Evolutionary conservation across 176 grass and related monocot genomes (phyloP).

Genomic region (Aegilops sharonensis): DNA sequence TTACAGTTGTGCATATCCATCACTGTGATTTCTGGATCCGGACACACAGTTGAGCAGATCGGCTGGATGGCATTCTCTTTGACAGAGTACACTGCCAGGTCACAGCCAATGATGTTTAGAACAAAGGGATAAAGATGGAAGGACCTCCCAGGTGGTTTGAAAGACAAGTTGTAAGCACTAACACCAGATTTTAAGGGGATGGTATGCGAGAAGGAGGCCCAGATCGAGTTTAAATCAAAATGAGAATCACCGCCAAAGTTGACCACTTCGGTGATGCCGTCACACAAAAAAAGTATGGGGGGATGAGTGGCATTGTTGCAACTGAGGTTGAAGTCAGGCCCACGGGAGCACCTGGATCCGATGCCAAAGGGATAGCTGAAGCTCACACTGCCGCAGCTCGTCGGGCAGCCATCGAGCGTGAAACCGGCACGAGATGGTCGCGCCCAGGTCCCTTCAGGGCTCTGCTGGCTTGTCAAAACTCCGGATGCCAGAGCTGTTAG

Average conservation of each 20-base stretch:
- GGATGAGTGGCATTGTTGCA: not conserved
- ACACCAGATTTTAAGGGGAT: not conserved
- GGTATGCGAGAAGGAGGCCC: not conserved
- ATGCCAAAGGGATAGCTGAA: conserved; percentile 1
- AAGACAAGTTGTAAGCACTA: not conserved
- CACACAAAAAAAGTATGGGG: not conserved
- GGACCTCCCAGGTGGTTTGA: not conserved
- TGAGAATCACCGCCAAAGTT: not conserved
- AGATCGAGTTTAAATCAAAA: not conserved
- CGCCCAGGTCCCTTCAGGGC: not conserved
- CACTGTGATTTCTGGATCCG: not conserved
- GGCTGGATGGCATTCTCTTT: not conserved
- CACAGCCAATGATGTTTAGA: not conserved
- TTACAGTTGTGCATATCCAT: not conserved
- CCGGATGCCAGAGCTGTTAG: not conserved
- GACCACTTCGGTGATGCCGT: not conserved
- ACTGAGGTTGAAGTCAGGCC: not conserved
- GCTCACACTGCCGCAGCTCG: not conserved
- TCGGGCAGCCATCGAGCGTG: not conserved
- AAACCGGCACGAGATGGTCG: not conserved
- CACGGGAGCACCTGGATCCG: not conserved
- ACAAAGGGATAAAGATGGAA: not conserved
- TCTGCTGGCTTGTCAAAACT: not conserved
- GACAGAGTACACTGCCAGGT: not conserved
- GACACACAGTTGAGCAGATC: not conserved